Evolutionary conservation across 352 stramenopile genomes (phyloP).

Genomic region (Phytopythium oedochilum): DNA sequence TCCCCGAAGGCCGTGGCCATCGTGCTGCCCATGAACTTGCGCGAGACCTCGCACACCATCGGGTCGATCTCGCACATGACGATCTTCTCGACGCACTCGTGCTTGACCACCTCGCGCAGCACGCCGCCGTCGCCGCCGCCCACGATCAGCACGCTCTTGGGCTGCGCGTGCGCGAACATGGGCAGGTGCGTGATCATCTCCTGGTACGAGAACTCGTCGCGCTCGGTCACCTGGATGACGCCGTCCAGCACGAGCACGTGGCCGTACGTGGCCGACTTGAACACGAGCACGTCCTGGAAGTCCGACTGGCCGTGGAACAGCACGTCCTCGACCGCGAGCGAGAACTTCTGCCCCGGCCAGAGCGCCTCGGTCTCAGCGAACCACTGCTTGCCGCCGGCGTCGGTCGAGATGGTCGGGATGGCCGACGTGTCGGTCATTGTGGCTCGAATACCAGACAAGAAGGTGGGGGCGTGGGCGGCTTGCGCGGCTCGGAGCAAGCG

Average conservation of each 20-base stretch:
- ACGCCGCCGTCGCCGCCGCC: slow-evolving; percentile 98
- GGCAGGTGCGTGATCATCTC: slow-evolving; percentile 99
- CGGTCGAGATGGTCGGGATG: slow-evolving; percentile 27
- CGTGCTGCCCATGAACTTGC: slow-evolving; percentile 90
- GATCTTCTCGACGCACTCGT: slow-evolving; percentile 94
- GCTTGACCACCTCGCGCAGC: slow-evolving; percentile 93
- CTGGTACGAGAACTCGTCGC: slow-evolving; percentile 99
- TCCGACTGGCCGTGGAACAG: slow-evolving; percentile 96
- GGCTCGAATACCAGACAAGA: neutral
- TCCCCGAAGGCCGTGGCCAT: slow-evolving; percentile 95
- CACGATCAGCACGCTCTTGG: slow-evolving; percentile 97
- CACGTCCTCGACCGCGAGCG: slow-evolving; percentile 91
- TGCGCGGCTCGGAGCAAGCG: slow-evolving; percentile 1
- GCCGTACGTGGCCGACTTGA: slow-evolving; percentile 97
- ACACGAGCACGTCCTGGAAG: slow-evolving; percentile 98
- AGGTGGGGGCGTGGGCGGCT: neutral
- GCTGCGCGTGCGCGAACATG: slow-evolving; percentile 94
- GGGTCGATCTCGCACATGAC: slow-evolving; percentile 99
- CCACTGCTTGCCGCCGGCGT: slow-evolving; percentile 74
- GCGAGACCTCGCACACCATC: slow-evolving; percentile 95
- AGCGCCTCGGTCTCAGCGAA: slow-evolving; percentile 95
- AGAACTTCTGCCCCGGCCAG: slow-evolving; percentile 92
- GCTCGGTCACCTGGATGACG: slow-evolving; percentile 98
- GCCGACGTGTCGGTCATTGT: slow-evolving; percentile 3
- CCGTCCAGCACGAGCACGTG: slow-evolving; percentile 98